These are phyloP conservation scores for Umbelopsis isabellina DNA, from an alignment of 192 early-diverging fungal species.

Conservation along the genomic window DNA sequence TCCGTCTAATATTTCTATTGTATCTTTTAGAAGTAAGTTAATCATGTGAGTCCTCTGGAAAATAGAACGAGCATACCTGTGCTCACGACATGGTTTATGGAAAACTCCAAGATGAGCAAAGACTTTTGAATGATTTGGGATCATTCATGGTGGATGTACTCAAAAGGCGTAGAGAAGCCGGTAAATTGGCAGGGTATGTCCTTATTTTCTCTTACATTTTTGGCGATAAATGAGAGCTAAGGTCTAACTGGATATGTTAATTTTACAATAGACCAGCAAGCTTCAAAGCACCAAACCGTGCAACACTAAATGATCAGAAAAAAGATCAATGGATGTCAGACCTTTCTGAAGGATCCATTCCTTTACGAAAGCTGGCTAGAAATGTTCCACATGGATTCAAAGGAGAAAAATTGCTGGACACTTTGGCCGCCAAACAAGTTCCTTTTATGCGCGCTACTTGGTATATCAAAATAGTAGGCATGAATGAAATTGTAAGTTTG, in stretches of 20 bases:
- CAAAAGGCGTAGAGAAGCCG: slow-evolving; percentile 34
- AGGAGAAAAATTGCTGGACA: slow-evolving; percentile 62
- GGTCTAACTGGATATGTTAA: background rate
- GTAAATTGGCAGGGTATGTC: slow-evolving; percentile 37
- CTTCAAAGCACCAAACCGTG: slow-evolving; percentile 51
- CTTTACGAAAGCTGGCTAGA: slow-evolving; percentile 50
- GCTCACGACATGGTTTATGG: slow-evolving; percentile 56
- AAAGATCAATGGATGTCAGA: slow-evolving; percentile 60
- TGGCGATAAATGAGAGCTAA: background rate
- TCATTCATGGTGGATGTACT: slow-evolving; percentile 53
- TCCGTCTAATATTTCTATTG: background rate
- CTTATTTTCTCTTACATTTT: background rate
- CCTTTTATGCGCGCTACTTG: slow-evolving; percentile 68
- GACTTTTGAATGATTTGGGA: slow-evolving; percentile 49
- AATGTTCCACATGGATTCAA: slow-evolving; percentile 64
- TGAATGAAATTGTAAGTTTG: slow-evolving; percentile 59
- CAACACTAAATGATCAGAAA: slow-evolving; percentile 46
- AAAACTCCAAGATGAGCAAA: slow-evolving; percentile 51
- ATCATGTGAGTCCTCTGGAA: background rate
- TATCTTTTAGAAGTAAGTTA: background rate
- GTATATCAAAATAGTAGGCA: slow-evolving; percentile 70
- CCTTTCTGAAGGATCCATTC: slow-evolving; percentile 42
- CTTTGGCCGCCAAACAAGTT: slow-evolving; percentile 54
- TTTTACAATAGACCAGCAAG: slow-evolving; percentile 40
- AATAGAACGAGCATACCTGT: slow-evolving; percentile 55